phyloP scores from a whole-genome alignment of 2,329 filamentous ascomycete genomes.

The Byssothecium circinans region DNA sequence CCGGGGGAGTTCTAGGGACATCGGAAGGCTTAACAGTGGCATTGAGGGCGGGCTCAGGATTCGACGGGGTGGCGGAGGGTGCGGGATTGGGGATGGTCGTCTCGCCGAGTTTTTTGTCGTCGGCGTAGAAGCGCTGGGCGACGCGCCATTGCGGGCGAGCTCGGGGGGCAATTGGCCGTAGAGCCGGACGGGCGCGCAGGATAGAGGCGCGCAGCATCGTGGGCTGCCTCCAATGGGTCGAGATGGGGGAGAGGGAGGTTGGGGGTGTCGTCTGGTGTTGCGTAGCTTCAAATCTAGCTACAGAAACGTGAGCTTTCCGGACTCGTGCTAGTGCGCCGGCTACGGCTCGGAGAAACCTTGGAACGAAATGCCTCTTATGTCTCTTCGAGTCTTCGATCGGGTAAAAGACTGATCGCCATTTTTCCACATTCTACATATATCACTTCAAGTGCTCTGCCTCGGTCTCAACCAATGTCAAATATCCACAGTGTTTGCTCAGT shows the following conservation, averaged over 20 bases:
- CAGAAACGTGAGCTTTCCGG: constrained; percentile 11
- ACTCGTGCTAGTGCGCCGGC: not conserved
- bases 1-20: constrained; percentile 50
- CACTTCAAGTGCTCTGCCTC: not conserved
- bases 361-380: constrained; percentile 1
- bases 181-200: constrained; percentile 51
- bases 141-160: constrained; percentile 42
- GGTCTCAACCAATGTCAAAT: not conserved
- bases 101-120: constrained; percentile 48
- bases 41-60: constrained; percentile 19
- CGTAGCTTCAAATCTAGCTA: constrained; percentile 18
- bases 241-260: constrained; percentile 20
- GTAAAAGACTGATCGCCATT: too few relatives aligned
- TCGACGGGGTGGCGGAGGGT: constrained; percentile 43
- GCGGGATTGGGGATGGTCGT: constrained; percentile 41
- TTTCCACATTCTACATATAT: not conserved
- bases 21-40: constrained; percentile 54
- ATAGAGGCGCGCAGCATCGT: constrained; percentile 60
- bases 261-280: constrained; percentile 10
- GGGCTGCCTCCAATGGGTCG: constrained; percentile 45
- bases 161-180: constrained; percentile 34
- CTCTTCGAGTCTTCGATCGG: too few relatives aligned
- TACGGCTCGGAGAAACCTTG: constrained; percentile 6
- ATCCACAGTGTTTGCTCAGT: not conserved
- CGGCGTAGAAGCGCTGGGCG: constrained; percentile 55